phyloP scores from a whole-genome alignment of 108 stramenopile genomes.

The Schizochytrium sp. region DNA sequence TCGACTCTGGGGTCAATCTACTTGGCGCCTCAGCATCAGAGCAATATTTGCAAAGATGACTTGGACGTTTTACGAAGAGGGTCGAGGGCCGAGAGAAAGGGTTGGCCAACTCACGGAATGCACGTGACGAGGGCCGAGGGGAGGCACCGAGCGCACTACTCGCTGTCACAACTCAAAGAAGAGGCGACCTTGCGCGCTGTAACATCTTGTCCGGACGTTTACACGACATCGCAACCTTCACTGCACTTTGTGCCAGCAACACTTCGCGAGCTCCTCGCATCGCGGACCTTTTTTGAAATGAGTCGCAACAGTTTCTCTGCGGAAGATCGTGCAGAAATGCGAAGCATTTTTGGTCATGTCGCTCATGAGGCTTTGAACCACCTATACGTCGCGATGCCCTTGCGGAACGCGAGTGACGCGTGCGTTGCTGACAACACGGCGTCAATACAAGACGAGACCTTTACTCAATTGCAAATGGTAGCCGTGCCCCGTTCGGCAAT shows the following conservation, averaged over 20 bases:
- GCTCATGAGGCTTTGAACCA: neutral
- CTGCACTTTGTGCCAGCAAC: neutral
- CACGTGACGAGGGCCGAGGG: neutral
- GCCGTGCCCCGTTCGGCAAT: neutral
- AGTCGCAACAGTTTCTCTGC: neutral
- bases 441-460: neutral
- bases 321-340: neutral
- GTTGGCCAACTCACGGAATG: neutral
- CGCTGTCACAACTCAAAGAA: neutral
- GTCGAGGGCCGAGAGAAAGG: too few relatives aligned
- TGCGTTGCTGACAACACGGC: neutral
- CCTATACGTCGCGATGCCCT: neutral
- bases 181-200: neutral
- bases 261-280: neutral
- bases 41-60: too few relatives aligned
- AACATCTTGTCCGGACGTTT: neutral
- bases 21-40: neutral
- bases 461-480: neutral
- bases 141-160: neutral
- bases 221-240: neutral
- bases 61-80: too few relatives aligned
- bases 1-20: neutral
- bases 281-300: neutral
- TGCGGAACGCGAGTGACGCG: neutral
- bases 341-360: neutral